Percentiles rank a stretch among this genome's conserved stretches.
phyloP scores from a whole-genome alignment of 2,329 filamentous ascomycete species.

The Thermothelomyces thermophilus region DNA sequence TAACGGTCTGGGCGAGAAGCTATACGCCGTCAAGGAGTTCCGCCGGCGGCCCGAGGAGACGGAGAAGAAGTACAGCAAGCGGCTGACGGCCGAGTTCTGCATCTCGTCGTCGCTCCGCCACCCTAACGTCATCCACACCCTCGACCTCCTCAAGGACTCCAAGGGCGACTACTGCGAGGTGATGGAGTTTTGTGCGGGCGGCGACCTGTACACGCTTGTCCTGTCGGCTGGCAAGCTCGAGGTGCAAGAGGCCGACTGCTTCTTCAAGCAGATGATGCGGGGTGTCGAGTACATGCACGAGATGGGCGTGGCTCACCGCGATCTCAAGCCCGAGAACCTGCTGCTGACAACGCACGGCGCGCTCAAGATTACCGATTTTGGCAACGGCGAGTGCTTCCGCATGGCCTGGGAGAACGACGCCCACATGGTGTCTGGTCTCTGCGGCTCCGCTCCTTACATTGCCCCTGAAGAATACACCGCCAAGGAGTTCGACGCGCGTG shows the following conservation, averaged over 20 bases:
- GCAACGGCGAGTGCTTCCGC: constrained; percentile 97
- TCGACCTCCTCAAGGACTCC: constrained; percentile 89
- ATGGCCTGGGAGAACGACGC: constrained; percentile 99
- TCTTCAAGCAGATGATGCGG: constrained; percentile 98
- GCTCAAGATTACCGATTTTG: constrained; percentile 97
- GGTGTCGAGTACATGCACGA: constrained; percentile 99
- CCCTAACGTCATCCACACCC: constrained; percentile 95
- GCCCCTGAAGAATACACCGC: constrained; percentile 94
- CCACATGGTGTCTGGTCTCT: constrained; percentile 96
- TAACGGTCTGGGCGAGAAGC: constrained; percentile 72
- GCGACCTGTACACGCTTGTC: constrained; percentile 90
- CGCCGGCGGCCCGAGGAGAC: constrained; percentile 89
- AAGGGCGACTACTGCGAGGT: constrained; percentile 98
- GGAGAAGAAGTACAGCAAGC: constrained; percentile 95
- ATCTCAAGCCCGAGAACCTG: constrained; percentile 94
- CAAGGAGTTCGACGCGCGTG: constrained; percentile 91
- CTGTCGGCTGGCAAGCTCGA: constrained; percentile 87
- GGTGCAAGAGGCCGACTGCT: constrained; percentile 89
- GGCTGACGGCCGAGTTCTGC: constrained; percentile 94
- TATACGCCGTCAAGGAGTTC: constrained; percentile 98
- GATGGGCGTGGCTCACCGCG: constrained; percentile 96
- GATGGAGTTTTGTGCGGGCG: constrained; percentile 98
- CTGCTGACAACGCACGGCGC: constrained; percentile 86
- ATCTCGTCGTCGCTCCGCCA: constrained; percentile 95
- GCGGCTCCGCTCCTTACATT: constrained; percentile 94